These are phyloP conservation scores for Escallonia rubra DNA, from an alignment of 129 eudicot species.

Conservation along the genomic window DNA sequence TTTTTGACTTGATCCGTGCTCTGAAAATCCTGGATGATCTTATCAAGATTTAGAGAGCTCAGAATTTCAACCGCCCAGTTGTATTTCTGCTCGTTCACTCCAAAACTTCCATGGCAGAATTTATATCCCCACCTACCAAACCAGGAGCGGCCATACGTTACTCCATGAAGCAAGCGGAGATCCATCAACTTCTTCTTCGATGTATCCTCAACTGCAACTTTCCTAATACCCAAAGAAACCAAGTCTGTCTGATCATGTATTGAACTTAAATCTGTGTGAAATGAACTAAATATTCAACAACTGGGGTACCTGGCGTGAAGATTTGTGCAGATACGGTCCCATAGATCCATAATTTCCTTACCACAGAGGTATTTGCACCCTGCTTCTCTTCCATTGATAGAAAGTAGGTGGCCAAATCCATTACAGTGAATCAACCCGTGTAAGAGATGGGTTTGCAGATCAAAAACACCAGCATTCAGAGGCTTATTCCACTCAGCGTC, in stretches of 20 bases:
- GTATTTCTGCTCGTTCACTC: slow-evolving; percentile 46
- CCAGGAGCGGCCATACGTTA: slow-evolving; percentile 71
- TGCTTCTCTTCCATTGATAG: slow-evolving; percentile 84
- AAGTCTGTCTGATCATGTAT: background rate
- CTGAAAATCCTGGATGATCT: slow-evolving; percentile 17
- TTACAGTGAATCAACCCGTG: slow-evolving; percentile 88
- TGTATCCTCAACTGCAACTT: slow-evolving; percentile 67
- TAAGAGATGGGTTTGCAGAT: slow-evolving; percentile 73
- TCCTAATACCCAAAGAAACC: slow-evolving; percentile 30
- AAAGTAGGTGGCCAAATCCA: slow-evolving; percentile 83
- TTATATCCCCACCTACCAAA: slow-evolving; percentile 74
- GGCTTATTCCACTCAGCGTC: slow-evolving; percentile 75
- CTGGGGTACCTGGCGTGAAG: slow-evolving; percentile 56
- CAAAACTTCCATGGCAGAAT: slow-evolving; percentile 65
- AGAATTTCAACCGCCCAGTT: slow-evolving; percentile 43
- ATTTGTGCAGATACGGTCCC: slow-evolving; percentile 86
- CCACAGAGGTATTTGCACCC: slow-evolving; percentile 70
- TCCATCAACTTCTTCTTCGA: slow-evolving; percentile 73
- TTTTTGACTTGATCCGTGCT: slow-evolving; percentile 8
- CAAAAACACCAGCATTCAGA: slow-evolving; percentile 42
- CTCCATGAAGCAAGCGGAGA: slow-evolving; percentile 68
- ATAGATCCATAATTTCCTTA: slow-evolving; percentile 83
- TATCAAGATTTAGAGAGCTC: slow-evolving; percentile 46
- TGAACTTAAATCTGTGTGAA: background rate
- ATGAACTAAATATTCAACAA: background rate